phyloP scores from a whole-genome alignment of 2,329 filamentous ascomycete genomes.

The Emericellopsis atlantica region DNA sequence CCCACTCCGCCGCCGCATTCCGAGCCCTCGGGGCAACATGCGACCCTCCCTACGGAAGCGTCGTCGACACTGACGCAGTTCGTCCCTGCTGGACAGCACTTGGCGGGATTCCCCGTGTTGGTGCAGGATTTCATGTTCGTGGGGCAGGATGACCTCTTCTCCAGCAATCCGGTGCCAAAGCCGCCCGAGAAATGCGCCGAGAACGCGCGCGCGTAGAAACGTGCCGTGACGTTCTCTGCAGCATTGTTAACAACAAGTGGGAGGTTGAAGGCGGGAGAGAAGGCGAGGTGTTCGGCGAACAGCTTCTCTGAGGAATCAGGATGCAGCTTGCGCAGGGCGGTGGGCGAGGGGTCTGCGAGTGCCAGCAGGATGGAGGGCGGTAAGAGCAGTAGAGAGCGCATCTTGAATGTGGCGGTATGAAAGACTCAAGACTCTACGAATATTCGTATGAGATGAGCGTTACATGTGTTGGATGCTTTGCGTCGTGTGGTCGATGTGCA shows the following conservation, averaged over 20 bases:
- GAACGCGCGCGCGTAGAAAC: constrained; percentile 35
- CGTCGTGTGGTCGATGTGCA: no score
- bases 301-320: constrained; percentile 63
- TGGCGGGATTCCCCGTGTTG: constrained; percentile 51
- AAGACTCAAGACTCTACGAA: no score
- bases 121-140: constrained; percentile 52
- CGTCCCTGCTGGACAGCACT: constrained; percentile 57
- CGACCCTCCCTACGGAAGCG: constrained; percentile 52
- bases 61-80: constrained; percentile 54
- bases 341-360: constrained; percentile 30
- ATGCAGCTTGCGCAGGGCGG: constrained; percentile 61
- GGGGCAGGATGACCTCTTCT: constrained; percentile 55
- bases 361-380: constrained; percentile 31
- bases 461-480: no score
- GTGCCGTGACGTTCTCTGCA: constrained; percentile 6
- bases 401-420: not conserved
- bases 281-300: constrained; percentile 51
- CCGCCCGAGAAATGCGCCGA: constrained; percentile 27
- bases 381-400: constrained; percentile 18
- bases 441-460: no score
- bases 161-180: constrained; percentile 22
- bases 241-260: not conserved
- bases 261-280: constrained; percentile 12
- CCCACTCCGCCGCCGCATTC: constrained; percentile 52
- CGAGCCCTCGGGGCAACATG: constrained; percentile 58